Evolutionary conservation across 306 rosid genomes (phyloP).

Genomic region (Quercus gilva): DNA sequence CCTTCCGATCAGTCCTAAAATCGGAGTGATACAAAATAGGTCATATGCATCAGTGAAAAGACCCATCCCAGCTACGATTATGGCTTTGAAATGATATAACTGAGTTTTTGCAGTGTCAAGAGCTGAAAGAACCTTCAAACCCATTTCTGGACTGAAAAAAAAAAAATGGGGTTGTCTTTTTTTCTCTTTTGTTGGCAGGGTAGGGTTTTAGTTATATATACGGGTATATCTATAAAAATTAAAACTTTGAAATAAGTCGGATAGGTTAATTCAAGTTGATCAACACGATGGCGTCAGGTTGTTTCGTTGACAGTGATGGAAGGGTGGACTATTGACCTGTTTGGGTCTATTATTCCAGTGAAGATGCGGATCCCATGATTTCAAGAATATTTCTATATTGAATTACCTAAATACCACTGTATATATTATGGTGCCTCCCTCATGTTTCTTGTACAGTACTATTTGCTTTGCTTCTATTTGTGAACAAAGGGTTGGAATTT

Average conservation of each 20-base stretch:
- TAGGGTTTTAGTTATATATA: neutral
- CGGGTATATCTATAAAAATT: too few relatives aligned
- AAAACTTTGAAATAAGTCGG: neutral
- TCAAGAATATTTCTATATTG: neutral
- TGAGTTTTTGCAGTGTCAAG: constrained; percentile 73
- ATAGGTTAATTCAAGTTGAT: neutral
- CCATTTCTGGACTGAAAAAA: constrained; percentile 8
- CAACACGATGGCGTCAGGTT: neutral
- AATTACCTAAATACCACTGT: neutral
- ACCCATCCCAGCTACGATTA: constrained; percentile 84
- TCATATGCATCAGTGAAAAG: constrained; percentile 79
- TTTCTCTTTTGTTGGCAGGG: too few relatives aligned
- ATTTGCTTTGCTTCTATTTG: neutral
- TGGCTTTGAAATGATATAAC: constrained; percentile 78
- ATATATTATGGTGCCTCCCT: neutral
- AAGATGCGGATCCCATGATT: constrained; percentile 21
- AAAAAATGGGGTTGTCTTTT: too few relatives aligned
- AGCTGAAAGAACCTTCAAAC: constrained; percentile 61
- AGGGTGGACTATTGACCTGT: constrained; percentile 14
- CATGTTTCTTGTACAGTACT: neutral
- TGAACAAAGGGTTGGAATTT: neutral
- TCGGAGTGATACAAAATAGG: constrained; percentile 61
- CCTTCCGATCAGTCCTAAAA: constrained; percentile 49
- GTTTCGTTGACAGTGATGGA: constrained; percentile 1
- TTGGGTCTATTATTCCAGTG: constrained; percentile 3